Conservation (phyloP, 371 early-diverging fungal species). For the Mucor lusitanicus region DNA sequence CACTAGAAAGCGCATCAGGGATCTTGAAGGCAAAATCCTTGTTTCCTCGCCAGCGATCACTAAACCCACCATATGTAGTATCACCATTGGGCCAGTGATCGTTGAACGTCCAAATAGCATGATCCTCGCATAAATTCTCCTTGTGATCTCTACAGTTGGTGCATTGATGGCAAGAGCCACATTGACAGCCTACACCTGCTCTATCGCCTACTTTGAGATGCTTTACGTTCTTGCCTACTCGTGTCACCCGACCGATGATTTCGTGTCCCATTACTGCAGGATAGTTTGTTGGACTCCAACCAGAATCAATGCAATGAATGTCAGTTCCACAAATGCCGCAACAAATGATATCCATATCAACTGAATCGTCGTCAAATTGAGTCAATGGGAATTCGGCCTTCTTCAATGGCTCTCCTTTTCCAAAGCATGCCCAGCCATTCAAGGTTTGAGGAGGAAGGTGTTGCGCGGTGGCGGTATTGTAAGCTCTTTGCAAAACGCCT, state of each 20-base stretch:
- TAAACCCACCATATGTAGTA: constrained; percentile 69
- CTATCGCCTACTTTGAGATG: constrained; percentile 59
- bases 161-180: constrained; percentile 35
- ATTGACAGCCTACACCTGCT: constrained; percentile 72
- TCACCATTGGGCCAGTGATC: constrained; percentile 53
- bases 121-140: constrained; percentile 40
- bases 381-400: constrained; percentile 30
- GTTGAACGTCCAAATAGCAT: constrained; percentile 65
- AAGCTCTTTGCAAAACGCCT: background rate
- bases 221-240: constrained; percentile 44
- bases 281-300: constrained; percentile 56
- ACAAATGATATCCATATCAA: constrained; percentile 54
- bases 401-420: constrained; percentile 16
- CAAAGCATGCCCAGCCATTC: constrained; percentile 25
- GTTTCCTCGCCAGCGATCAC: constrained; percentile 41
- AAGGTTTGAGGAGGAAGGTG: constrained; percentile 3
- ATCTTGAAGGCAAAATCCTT: constrained; percentile 63
- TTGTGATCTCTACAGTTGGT: constrained; percentile 16
- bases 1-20: constrained; percentile 55
- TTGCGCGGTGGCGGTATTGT: background rate
- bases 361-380: constrained; percentile 46
- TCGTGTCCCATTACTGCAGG: constrained; percentile 62
- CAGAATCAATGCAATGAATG: constrained; percentile 62
- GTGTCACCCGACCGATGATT: constrained; percentile 50
- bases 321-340: constrained; percentile 59